phyloP scores from a whole-genome alignment of 768 basidiomycete species.

The Leccinellum albellum region DNA sequence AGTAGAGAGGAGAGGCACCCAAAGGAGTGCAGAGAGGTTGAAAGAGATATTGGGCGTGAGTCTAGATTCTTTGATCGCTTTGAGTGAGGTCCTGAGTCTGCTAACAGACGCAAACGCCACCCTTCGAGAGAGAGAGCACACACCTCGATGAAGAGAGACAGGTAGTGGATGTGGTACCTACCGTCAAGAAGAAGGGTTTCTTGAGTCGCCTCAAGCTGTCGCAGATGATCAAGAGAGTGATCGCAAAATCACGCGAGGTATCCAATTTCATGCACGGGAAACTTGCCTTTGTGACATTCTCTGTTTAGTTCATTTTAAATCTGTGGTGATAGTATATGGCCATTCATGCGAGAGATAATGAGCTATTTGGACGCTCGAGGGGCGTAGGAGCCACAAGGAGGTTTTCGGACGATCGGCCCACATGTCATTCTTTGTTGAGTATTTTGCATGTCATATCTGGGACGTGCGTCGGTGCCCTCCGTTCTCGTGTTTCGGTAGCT shows the following conservation, averaged over 20 bases:
- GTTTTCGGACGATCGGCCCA: slow-evolving; percentile 11
- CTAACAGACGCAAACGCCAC: slow-evolving; percentile 7
- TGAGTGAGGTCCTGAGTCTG: slow-evolving; percentile 5
- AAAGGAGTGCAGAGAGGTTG: slow-evolving; percentile 8
- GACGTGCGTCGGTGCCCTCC: slow-evolving; percentile 5
- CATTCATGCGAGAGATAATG: slow-evolving; percentile 3
- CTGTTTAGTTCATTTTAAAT: slow-evolving; percentile 18
- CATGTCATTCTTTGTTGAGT: slow-evolving; percentile 14
- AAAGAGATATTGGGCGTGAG: slow-evolving; percentile 19
- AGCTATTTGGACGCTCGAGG: slow-evolving; percentile 2
- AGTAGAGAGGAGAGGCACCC: not conserved
- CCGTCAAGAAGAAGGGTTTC: slow-evolving; percentile 2
- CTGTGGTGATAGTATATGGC: slow-evolving; percentile 16
- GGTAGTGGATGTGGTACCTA: slow-evolving; percentile 6
- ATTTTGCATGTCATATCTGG: slow-evolving; percentile 21
- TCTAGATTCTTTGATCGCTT: not conserved
- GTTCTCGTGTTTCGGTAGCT: slow-evolving; percentile 6
- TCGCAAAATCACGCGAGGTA: slow-evolving; percentile 26
- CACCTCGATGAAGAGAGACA: slow-evolving; percentile 3
- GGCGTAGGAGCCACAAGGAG: not conserved
- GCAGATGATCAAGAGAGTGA: slow-evolving; percentile 15
- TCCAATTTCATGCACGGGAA: slow-evolving; percentile 1
- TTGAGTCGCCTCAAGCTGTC: slow-evolving; percentile 14
- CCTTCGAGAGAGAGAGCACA: slow-evolving; percentile 4
- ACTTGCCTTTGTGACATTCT: slow-evolving; percentile 22